Conservation (phyloP, 2,329 filamentous ascomycete species). For the Cladosporium sp. region DNA sequence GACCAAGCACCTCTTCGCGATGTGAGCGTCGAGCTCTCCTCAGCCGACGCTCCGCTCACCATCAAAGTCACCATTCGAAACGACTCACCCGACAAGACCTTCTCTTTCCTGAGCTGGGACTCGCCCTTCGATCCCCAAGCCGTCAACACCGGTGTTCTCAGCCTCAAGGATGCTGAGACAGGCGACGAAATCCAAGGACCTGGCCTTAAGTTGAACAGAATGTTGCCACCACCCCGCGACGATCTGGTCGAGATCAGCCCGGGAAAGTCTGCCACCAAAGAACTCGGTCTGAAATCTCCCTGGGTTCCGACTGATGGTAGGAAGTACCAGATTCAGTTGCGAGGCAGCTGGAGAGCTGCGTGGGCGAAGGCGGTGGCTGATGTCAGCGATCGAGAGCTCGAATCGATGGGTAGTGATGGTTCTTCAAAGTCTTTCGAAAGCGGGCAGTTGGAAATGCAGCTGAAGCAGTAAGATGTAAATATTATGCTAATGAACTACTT, state of each 20-base stretch:
- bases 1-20: not conserved
- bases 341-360: conserved; percentile 40
- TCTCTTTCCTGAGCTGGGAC: conserved; percentile 45
- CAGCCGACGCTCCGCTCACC: conserved; percentile 23
- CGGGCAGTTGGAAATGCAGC: conserved; percentile 22
- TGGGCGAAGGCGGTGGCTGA: conserved; percentile 34
- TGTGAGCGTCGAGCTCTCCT: conserved; percentile 13
- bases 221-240: conserved; percentile 41
- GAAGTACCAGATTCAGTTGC: conserved; percentile 40
- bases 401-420: conserved; percentile 24
- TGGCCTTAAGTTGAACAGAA: conserved; percentile 40
- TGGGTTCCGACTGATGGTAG: conserved; percentile 42
- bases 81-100: conserved; percentile 35
- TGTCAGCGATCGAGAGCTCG: conserved; percentile 27
- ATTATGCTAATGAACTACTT: not conserved
- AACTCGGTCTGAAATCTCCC: conserved; percentile 42
- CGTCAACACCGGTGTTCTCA: conserved; percentile 43
- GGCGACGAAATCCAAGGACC: conserved; percentile 36
- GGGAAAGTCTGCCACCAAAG: conserved; percentile 37
- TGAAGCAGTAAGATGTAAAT: conserved; percentile 12
- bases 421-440: conserved; percentile 23
- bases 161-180: conserved; percentile 34
- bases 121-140: conserved; percentile 45
- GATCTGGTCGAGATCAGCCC: conserved; percentile 42
- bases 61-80: conserved; percentile 43